These are phyloP conservation scores for Sugiyamaella sp. DNA, from an alignment of 1,139 yeast species.

Conservation along the genomic window DNA sequence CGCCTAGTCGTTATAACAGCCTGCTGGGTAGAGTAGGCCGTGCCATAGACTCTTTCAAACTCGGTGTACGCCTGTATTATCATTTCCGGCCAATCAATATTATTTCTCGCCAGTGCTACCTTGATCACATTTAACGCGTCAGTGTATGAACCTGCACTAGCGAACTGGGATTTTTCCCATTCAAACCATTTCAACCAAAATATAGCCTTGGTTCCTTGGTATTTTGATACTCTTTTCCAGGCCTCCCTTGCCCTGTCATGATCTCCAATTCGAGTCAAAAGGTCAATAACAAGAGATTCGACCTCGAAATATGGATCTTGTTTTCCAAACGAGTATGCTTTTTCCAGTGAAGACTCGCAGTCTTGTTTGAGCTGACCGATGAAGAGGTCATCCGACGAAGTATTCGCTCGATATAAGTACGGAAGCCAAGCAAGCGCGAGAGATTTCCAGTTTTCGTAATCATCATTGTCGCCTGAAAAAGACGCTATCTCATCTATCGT, in stretches of 20 bases:
- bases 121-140: conserved; percentile 40
- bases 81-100: conserved; percentile 56
- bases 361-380: conserved; percentile 8
- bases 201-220: conserved; percentile 46
- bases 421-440: conserved; percentile 12
- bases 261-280: conserved; percentile 2
- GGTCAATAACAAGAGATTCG: conserved; percentile 22
- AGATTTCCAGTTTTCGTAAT: conserved; percentile 19
- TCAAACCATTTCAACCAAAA: conserved; percentile 54
- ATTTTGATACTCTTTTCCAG: conserved; percentile 40
- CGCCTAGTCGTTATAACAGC: conserved; percentile 31
- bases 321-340: conserved; percentile 12
- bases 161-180: conserved; percentile 46
- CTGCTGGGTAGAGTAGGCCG: conserved; percentile 34
- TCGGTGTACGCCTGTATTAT: conserved; percentile 52
- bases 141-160: conserved; percentile 28
- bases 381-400: not conserved
- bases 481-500: conserved; percentile 18
- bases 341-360: conserved; percentile 8
- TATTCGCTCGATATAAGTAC: conserved; percentile 11
- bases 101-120: conserved; percentile 42
- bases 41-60: conserved; percentile 48
- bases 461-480: conserved; percentile 4
- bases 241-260: conserved; percentile 38
- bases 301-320: conserved; percentile 26